Evolutionary conservation across 176 grass and related monocot species (phyloP).

Genomic region (Cymbopogon citratus): DNA sequence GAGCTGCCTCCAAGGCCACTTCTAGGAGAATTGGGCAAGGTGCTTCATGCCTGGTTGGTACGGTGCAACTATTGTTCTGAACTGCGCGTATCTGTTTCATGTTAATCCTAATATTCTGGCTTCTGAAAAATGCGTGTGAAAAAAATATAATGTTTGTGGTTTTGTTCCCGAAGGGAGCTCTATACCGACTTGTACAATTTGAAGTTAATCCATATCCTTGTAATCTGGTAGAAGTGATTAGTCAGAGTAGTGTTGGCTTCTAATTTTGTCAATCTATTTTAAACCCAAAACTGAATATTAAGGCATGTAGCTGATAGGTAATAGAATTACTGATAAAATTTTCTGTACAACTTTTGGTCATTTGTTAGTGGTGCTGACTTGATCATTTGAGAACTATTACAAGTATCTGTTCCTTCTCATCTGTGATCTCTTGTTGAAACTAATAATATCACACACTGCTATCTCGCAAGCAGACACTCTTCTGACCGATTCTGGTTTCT

Average conservation of each 20-base stretch:
- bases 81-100: neutral
- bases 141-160: neutral
- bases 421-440: neutral
- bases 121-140: neutral
- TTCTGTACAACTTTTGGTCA: neutral
- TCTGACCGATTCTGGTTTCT: neutral
- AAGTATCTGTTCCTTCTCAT: neutral
- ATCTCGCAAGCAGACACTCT: neutral
- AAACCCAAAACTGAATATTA: neutral
- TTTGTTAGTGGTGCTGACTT: neutral
- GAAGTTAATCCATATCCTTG: neutral
- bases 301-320: neutral
- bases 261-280: neutral
- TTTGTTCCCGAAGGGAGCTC: neutral
- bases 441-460: neutral
- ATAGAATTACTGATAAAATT: neutral
- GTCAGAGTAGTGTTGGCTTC: neutral
- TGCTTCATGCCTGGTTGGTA: slow-evolving; percentile 66
- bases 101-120: neutral
- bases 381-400: neutral
- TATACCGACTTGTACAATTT: neutral
- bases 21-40: slow-evolving; percentile 65
- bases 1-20: slow-evolving; percentile 66
- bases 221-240: neutral
- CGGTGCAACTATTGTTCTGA: slow-evolving; percentile 6